Evolutionary conservation across 768 basidiomycete species (phyloP), one percentile per base, ranked within the genome.

Genomic region (Pisolithus microcarpus): DNA sequence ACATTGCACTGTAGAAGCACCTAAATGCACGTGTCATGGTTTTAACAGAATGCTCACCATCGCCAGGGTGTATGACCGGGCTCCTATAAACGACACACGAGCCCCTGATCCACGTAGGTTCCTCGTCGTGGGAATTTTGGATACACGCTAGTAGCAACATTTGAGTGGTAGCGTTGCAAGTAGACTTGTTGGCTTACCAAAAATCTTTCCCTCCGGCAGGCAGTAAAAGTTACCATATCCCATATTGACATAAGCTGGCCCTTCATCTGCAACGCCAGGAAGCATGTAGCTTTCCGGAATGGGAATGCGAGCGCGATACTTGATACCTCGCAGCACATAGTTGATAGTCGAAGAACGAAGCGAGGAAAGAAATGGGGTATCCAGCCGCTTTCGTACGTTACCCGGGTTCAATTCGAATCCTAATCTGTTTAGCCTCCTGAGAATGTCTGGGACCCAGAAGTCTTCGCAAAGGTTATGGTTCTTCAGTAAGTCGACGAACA

Each of bases 201-300:
- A 91, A 4, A 91, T 82, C 54, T 85, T 69, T 1, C 77, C 79
- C 52, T 75, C 73, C 5, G 66, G 63, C 13, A 91, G 66, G 31
- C 61, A 70, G 60, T 72, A 84, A 1, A 85, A 75, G 53, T 84
- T 74, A 36, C 75, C 58, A 46, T 66, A 59, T 1, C 81, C 82
- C n/a, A 64, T 68, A 8, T 62, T 47, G 40, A 60, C 61, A 54
- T 87, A 86, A 0, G 82, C 79, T 0, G 82, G 80, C 0, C 87
- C 87, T 66, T 91, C 87, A 58, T 93, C 91, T 3, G 87, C 85
- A 7, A 91, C 77, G 1, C 91, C 91, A 13, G 91, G 85, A 1
- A 93, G 73, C 23, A 82, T 72, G 52, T 80, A 80, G 53, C 82
- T 82, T 0, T 80, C 68, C 0, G 82, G 82, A 10, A 93, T 75